Conservation (phyloP, 169 alveolate species). For the Toxoplasma gondii region DNA sequence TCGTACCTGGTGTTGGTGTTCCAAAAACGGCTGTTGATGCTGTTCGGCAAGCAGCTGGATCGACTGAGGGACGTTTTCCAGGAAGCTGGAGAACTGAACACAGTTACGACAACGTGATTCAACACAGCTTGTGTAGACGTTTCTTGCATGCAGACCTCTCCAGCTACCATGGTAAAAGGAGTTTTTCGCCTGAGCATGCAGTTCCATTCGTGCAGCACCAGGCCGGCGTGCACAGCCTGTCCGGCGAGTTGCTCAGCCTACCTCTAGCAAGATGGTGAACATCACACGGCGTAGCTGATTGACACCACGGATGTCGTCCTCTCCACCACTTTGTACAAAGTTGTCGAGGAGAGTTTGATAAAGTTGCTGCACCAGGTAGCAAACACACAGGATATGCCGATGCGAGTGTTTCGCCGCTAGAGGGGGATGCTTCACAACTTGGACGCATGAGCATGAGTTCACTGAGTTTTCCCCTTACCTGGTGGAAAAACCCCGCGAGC, state of each 20-base stretch:
- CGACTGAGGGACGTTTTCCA: constrained; percentile 32
- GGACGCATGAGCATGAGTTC: neutral
- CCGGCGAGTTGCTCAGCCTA: neutral
- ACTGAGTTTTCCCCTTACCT: constrained; percentile 9
- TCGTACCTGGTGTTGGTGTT: constrained; percentile 38
- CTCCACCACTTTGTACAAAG: neutral
- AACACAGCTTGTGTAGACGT: too few relatives aligned
- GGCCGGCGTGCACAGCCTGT: too few relatives aligned
- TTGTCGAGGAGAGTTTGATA: constrained; percentile 1
- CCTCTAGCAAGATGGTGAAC: constrained; percentile 53
- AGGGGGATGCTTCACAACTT: neutral
- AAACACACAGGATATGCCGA: neutral
- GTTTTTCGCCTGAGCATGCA: too few relatives aligned
- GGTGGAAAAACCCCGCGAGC: constrained; percentile 38
- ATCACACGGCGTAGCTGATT: constrained; percentile 57
- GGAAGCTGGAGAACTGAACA: constrained; percentile 22
- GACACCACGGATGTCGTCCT: constrained; percentile 36
- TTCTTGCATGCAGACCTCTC: too few relatives aligned
- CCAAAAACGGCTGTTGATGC: constrained; percentile 49
- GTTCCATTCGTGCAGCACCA: too few relatives aligned
- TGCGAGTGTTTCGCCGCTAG: neutral
- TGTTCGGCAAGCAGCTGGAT: constrained; percentile 46
- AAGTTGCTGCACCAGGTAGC: neutral
- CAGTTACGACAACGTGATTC: neutral
- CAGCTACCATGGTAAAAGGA: too few relatives aligned